A percentile compares a stretch with the other conserved stretches of the same genome.
These are phyloP conservation scores for Cercospora sojina DNA, from an alignment of 2,329 filamentous ascomycete species.

Conservation along the genomic window DNA sequence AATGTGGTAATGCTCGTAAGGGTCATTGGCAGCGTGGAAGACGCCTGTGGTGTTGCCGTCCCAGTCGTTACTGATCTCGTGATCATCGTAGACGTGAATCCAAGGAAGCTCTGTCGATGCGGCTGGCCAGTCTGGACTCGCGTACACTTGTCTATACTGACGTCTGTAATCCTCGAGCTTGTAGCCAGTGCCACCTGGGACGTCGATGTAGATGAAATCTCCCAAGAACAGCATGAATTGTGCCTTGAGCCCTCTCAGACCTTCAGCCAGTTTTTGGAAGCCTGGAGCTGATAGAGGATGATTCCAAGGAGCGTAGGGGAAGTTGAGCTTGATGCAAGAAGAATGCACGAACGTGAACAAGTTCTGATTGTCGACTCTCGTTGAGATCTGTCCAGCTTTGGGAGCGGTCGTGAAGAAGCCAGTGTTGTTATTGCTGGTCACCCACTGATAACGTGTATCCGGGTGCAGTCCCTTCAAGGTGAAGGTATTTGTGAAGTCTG, in stretches of 20 bases:
- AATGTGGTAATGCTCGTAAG: conserved; percentile 84
- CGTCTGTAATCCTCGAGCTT: conserved; percentile 74
- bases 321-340: conserved; percentile 86
- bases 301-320: conserved; percentile 82
- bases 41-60: conserved; percentile 75
- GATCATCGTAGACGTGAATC: conserved; percentile 96
- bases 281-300: conserved; percentile 82
- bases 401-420: conserved; percentile 81
- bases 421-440: conserved; percentile 79
- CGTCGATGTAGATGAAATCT: conserved; percentile 89
- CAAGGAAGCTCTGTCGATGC: conserved; percentile 81
- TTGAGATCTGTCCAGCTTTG: conserved; percentile 61
- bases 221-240: conserved; percentile 74
- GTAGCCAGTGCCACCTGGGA: conserved; percentile 74
- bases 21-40: conserved; percentile 75
- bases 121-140: conserved; percentile 83
- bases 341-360: conserved; percentile 89
- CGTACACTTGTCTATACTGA: conserved; percentile 94
- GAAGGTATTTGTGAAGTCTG: conserved; percentile 77
- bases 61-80: conserved; percentile 97
- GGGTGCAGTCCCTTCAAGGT: conserved; percentile 65
- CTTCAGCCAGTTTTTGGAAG: conserved; percentile 70
- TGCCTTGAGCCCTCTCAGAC: conserved; percentile 68
- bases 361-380: conserved; percentile 55
- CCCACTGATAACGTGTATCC: conserved; percentile 77